Conservation (phyloP, 1,284 basidiomycete species). For the Erythrobasidium hasegawianum region DNA sequence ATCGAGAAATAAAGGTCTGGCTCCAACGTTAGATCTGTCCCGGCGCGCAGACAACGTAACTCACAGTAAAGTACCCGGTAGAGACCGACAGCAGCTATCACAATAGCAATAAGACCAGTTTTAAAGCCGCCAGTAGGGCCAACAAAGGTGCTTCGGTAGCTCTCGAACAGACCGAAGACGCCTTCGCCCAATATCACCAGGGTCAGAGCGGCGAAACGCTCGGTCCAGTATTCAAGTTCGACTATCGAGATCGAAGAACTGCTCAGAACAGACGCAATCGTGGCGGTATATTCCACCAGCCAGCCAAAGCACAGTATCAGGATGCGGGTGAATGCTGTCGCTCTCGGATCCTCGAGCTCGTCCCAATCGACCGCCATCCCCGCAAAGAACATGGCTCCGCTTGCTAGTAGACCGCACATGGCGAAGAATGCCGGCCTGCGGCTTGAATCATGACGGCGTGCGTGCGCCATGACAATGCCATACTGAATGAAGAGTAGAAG, state of each 20-base stretch:
- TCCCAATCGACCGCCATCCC: slow-evolving; percentile 9
- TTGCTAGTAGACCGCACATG: slow-evolving; percentile 6
- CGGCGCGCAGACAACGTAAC: not conserved
- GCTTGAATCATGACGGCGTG: not conserved
- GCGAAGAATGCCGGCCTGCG: slow-evolving; percentile 9
- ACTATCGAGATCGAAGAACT: not conserved
- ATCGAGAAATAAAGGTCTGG: too few species aligned
- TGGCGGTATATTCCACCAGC: slow-evolving; percentile 8
- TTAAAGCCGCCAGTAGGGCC: slow-evolving; percentile 3
- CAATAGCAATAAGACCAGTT: not conserved
- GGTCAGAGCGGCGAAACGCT: slow-evolving; percentile 22
- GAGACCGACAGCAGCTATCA: slow-evolving; percentile 14
- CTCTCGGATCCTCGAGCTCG: not conserved
- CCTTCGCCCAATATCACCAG: slow-evolving; percentile 28
- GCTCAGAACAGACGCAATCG: slow-evolving; percentile 2
- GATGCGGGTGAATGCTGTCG: slow-evolving; percentile 5
- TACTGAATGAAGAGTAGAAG: slow-evolving; percentile 19
- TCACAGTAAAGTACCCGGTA: slow-evolving; percentile 27
- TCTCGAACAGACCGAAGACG: slow-evolving; percentile 18
- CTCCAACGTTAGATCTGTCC: not conserved
- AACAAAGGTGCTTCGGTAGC: slow-evolving; percentile 4
- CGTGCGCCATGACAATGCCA: slow-evolving; percentile 12
- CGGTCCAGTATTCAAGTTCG: slow-evolving; percentile 26
- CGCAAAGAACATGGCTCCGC: slow-evolving; percentile 3
- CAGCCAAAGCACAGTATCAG: slow-evolving; percentile 4